Evolutionary conservation across 164 flowering plant species (phyloP), one percentile per base, ranked within the genome.

Genomic region (Aristolochia californica): DNA sequence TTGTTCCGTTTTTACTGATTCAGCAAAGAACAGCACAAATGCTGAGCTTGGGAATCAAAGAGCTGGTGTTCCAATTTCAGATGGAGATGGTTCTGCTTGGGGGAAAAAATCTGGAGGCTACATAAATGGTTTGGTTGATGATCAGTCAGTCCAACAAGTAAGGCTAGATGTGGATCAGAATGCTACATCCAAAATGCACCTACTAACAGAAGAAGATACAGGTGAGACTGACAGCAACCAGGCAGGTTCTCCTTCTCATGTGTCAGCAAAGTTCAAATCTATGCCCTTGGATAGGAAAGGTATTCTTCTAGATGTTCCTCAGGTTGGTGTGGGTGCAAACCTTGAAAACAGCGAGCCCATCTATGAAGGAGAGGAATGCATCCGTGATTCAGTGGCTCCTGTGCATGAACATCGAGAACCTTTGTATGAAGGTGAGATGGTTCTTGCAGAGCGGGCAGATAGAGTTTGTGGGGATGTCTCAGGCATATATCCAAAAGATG

Each of bases 311-410:
- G 81, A 78, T 65, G 74, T 48, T 18, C 58, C 79, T 55, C 77
- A 74, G 58, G 53, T 5, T 60, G 57, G 72, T 56, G 64, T 72
- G 66, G 43, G 71, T 65, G 72, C 90, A 13, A 79, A 68, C 72
- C 62, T 73, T 60, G 77, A 75, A 68, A 77, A 65, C 43, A 70
- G 80, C 77, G 99, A 94, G 73, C 99, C 97, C 68, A 76, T 90
- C 5, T 94, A 94, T 79, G 99, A 84, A 80, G 99, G 99, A 49
- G 99, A 94, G 67, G 99, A 89, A 51, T 63, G 83, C 61, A 80
- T 90, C 62, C 70, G 79, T 64, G 88, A 84, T 59, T 64, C 88
- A 55, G 76, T 71, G 30, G 28, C 69, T 56, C 22, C 59, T 48
- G 27, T n/a, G 38, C 72, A 62, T 74, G 87, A 79, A 76, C 74